phyloP scores from a whole-genome alignment of 2,329 filamentous ascomycete species.

The Catunica adiposa region DNA sequence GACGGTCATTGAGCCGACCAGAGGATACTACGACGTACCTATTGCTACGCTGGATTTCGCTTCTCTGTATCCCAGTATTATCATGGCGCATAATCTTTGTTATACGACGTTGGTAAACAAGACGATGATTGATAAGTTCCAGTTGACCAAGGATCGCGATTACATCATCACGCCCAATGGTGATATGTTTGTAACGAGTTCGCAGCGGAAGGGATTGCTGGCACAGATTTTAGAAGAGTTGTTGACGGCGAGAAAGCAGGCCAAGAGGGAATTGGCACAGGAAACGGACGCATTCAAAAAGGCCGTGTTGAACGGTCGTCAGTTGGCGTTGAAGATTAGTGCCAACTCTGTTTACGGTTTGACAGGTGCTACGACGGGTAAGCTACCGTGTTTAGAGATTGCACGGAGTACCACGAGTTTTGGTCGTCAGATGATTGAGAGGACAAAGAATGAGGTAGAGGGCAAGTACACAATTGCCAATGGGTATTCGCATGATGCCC shows the following conservation, averaged over 20 bases:
- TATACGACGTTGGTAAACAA: constrained; percentile 79
- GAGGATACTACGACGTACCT: constrained; percentile 87
- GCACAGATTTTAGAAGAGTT: constrained; percentile 94
- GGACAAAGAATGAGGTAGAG: constrained; percentile 92
- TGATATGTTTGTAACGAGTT: constrained; percentile 77
- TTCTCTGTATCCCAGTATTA: constrained; percentile 95
- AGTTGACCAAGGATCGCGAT: constrained; percentile 73
- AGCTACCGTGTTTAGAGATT: constrained; percentile 85
- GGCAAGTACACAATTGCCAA: constrained; percentile 79
- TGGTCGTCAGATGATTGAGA: constrained; percentile 97
- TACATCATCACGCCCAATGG: constrained; percentile 94
- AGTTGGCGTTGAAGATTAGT: constrained; percentile 87
- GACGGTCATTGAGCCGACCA: constrained; percentile 88
- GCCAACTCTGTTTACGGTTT: constrained; percentile 97
- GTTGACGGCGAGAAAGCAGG: constrained; percentile 78
- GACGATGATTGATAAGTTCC: constrained; percentile 60
- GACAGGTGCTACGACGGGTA: constrained; percentile 89
- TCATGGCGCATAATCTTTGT: constrained; percentile 95
- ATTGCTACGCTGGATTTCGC: constrained; percentile 97
- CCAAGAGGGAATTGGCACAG: constrained; percentile 72
- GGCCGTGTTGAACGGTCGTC: constrained; percentile 91
- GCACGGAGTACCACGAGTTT: constrained; percentile 95
- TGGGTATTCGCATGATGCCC: constrained; percentile 82
- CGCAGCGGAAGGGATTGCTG: constrained; percentile 78
- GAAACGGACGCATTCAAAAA: constrained; percentile 97